Evolutionary conservation across 2,329 filamentous ascomycete species (phyloP).

Genomic region (Cercospora zeina): DNA sequence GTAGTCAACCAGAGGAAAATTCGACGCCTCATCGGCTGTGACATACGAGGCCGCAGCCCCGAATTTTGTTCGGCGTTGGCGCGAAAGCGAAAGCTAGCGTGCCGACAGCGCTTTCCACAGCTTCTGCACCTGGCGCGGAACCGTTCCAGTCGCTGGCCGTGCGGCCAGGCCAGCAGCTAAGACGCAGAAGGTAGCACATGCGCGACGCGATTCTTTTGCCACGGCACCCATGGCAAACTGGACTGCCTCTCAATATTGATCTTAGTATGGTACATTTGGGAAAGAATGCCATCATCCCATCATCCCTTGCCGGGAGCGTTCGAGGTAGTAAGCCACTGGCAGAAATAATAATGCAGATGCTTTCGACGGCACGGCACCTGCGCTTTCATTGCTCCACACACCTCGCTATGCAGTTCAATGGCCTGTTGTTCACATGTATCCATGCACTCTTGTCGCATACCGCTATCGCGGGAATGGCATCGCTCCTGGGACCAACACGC

Average conservation of each 20-base stretch:
- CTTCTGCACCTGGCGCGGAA: neutral
- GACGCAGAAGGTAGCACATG: neutral
- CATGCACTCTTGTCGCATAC: no score
- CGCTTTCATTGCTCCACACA: no score
- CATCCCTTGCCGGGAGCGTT: neutral
- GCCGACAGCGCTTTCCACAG: neutral
- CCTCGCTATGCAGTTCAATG: no score
- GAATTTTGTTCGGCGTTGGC: neutral
- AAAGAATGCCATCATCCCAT: no score
- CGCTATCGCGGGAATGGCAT: conserved; percentile 19
- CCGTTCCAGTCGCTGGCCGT: neutral
- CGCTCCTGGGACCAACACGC: conserved; percentile 6
- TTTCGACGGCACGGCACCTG: neutral
- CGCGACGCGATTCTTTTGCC: no score
- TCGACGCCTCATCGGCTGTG: neutral
- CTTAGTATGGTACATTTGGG: no score
- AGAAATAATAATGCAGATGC: neutral
- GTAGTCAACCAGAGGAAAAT: neutral
- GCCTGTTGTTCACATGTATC: no score
- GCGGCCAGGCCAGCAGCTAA: neutral
- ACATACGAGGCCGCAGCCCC: neutral
- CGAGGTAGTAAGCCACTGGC: neutral
- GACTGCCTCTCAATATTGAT: no score
- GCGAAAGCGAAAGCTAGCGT: neutral
- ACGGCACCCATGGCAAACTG: no score